Conservation (phyloP, 2,329 filamentous ascomycete species). For the Colletotrichum higginsianum region DNA sequence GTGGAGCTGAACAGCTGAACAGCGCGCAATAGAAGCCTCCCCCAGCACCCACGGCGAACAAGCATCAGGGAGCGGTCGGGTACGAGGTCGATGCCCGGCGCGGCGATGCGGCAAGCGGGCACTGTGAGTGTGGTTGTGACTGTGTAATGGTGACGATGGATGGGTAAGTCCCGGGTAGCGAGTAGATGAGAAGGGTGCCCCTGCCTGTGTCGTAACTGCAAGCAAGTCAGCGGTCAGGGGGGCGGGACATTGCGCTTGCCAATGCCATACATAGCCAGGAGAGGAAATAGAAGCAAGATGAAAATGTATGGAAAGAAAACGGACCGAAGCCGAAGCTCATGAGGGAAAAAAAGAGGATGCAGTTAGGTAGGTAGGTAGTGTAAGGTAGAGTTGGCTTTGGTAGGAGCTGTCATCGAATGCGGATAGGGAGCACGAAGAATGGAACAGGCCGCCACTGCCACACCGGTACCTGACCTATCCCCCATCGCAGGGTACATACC, state of each 20-base stretch:
- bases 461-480: background rate
- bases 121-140: slow-evolving; percentile 20
- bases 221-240: background rate
- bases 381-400: background rate
- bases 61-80: slow-evolving; percentile 8
- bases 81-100: slow-evolving; percentile 5
- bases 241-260: slow-evolving; percentile 12
- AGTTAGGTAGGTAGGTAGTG: background rate
- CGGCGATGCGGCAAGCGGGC: slow-evolving; percentile 10
- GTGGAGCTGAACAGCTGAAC: background rate
- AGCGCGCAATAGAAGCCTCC: slow-evolving; percentile 9
- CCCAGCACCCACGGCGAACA: slow-evolving; percentile 13
- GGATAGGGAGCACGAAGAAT: slow-evolving; percentile 1
- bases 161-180: no score
- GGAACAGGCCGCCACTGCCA: slow-evolving; percentile 20
- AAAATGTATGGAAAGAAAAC: background rate
- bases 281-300: background rate
- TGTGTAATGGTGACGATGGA: slow-evolving; percentile 13
- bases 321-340: no score
- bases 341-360: slow-evolving; percentile 5
- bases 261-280: background rate
- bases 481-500: background rate
- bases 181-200: no score
- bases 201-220: background rate
- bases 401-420: background rate